phyloP scores from a whole-genome alignment of 179 eudicot genomes.

The Silene coronaria region DNA sequence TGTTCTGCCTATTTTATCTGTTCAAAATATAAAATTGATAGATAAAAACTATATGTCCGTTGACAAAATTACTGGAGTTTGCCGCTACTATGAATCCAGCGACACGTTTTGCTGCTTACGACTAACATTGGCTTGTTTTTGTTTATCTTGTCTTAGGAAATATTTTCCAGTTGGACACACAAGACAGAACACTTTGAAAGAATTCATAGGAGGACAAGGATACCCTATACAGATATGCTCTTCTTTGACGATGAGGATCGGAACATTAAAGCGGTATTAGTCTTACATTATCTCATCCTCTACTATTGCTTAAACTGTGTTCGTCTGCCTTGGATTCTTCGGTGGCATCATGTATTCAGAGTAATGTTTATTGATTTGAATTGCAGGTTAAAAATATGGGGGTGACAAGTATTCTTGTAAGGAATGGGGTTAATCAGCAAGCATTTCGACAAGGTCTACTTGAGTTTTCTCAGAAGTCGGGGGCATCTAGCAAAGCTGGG shows the following conservation, averaged over 20 bases:
- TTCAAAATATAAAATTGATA: too few relatives aligned
- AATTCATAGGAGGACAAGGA: slow-evolving; percentile 47
- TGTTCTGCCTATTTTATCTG: background rate
- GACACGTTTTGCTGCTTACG: background rate
- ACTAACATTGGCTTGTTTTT: background rate
- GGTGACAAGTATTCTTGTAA: slow-evolving; percentile 58
- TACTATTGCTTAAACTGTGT: background rate
- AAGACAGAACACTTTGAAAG: slow-evolving; percentile 77
- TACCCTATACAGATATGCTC: slow-evolving; percentile 69
- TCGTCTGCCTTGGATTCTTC: background rate
- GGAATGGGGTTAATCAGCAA: slow-evolving; percentile 49
- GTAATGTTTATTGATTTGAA: background rate
- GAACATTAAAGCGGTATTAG: slow-evolving; percentile 49
- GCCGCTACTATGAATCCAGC: background rate
- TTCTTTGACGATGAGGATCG: slow-evolving; percentile 75
- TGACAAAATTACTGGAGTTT: background rate
- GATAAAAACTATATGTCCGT: too few relatives aligned
- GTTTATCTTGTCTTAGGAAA: slow-evolving; percentile 42
- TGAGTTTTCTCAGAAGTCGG: slow-evolving; percentile 43
- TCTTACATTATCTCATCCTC: slow-evolving; percentile 8
- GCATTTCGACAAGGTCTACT: slow-evolving; percentile 55
- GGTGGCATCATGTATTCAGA: too few relatives aligned
- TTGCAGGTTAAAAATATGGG: slow-evolving; percentile 66
- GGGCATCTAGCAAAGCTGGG: slow-evolving; percentile 27
- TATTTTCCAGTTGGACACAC: slow-evolving; percentile 75